Base-by-base conservation (phyloP, 768 basidiomycete genomes). In the Collybia sp. region DNA sequence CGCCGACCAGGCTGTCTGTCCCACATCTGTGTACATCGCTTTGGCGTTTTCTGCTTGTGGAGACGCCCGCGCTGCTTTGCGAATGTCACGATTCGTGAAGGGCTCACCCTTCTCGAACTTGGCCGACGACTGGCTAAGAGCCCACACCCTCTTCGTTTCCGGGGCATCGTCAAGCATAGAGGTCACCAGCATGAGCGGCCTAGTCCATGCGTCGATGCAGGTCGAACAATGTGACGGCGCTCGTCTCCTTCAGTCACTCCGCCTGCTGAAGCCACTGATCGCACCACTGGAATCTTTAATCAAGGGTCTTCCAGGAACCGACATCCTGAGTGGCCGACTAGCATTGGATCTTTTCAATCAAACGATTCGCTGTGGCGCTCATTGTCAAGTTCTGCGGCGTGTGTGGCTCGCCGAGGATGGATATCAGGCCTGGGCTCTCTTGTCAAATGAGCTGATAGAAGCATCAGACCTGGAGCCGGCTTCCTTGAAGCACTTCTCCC, bases 371-470 rank as follows among this genome's bases (percentile, higher is more conserved):
- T 46, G 40, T 40, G 45, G 45, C 17, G 11, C 36, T 13, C 45
- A 46, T 25, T 39, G 16, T 15, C 45, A 46, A 41, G 45, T 6
- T 46, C 37, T 46, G 15, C 37, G 25, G 25, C 16, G 45, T n/a
- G 45, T 46, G n/a, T 46, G 45, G 45, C 20, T 46, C 15, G 10
- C 45, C 15, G 36, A 41, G 40, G 38, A 46, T 30, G 45, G 45
- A 12, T 30, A 32, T 30, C 45, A 46, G 30, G 36, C 38, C 18
- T 46, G 45, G 45, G 45, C 18, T 16, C 33, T 18, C 17, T 41
- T 18, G 10, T 16, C 37, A 12, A 41, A 46, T 30, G n/a, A 39
- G n/a, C 30, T 9, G 10, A 13, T 12, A 19, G 45, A 39, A 10
- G 19, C 11, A 13, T 9, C 13, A 18, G 20, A 8, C 8, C 8